phyloP scores from a whole-genome alignment of 148 eudicot species.

The Vaccinium corymbosum region DNA sequence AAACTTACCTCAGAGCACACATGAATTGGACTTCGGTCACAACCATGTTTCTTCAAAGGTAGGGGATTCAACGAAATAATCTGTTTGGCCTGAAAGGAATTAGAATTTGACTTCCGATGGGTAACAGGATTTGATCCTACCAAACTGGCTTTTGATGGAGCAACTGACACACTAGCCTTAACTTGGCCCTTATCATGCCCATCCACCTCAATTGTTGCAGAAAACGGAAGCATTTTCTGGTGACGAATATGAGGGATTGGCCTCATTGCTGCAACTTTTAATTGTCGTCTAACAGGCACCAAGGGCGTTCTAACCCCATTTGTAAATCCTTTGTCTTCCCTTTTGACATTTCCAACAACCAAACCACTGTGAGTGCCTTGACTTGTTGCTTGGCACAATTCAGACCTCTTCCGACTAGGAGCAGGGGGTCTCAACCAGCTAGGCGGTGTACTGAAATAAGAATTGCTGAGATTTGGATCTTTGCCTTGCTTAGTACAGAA shows the following conservation, averaged over 20 bases:
- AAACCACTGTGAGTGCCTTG: constrained; percentile 29
- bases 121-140: constrained; percentile 45
- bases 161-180: constrained; percentile 46
- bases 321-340: constrained; percentile 29
- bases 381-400: constrained; percentile 35
- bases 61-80: constrained; percentile 81
- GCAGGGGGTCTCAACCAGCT: constrained; percentile 83
- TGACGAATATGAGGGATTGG: constrained; percentile 79
- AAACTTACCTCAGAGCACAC: constrained; percentile 75
- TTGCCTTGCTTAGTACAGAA: constrained; percentile 44
- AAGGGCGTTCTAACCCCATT: constrained; percentile 41
- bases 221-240: constrained; percentile 79
- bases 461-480: constrained; percentile 26
- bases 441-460: constrained; percentile 42
- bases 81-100: constrained; percentile 72
- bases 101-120: constrained; percentile 58
- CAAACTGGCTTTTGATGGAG: constrained; percentile 47
- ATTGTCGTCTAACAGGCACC: constrained; percentile 40
- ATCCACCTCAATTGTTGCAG: constrained; percentile 54
- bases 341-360: constrained; percentile 20
- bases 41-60: constrained; percentile 94
- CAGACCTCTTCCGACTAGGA: constrained; percentile 61
- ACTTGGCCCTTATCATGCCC: constrained; percentile 55
- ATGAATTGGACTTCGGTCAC: constrained; percentile 81
- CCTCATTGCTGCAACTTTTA: constrained; percentile 73